Conservation (phyloP, 148 eudicot species). For the Rhododendron molle region DNA sequence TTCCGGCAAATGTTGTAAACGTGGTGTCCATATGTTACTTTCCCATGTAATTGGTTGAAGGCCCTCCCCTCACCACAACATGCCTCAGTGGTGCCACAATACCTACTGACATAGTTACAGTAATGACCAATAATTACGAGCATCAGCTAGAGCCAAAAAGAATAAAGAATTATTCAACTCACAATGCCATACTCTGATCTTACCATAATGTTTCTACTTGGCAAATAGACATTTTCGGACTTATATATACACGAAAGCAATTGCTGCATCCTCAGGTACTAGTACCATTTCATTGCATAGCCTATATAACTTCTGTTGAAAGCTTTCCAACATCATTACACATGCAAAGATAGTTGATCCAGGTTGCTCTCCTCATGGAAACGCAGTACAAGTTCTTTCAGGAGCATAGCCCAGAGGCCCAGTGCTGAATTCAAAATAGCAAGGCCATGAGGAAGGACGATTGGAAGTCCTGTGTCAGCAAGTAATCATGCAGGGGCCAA, state of each 20-base stretch:
- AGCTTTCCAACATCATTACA: conserved; percentile 28
- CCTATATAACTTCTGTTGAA: conserved; percentile 25
- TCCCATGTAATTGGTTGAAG: conserved; percentile 34
- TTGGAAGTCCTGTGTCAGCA: conserved; percentile 46
- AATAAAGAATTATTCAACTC: not conserved
- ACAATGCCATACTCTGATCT: not conserved
- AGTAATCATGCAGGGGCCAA: conserved; percentile 49
- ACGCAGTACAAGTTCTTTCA: conserved; percentile 34
- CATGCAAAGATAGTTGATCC: conserved; percentile 26
- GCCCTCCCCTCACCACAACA: conserved; percentile 44
- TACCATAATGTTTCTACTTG: conserved; percentile 31
- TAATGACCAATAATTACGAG: not conserved
- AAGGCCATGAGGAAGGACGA: conserved; percentile 48
- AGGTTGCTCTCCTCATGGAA: conserved; percentile 30
- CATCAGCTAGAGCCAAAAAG: not conserved
- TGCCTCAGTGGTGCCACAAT: conserved; percentile 38
- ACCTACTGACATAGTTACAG: conserved; percentile 6
- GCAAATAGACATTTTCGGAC: conserved; percentile 32
- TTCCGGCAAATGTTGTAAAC: conserved; percentile 32
- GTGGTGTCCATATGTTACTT: conserved; percentile 44
- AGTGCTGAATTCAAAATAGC: conserved; percentile 34
- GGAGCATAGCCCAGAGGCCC: conserved; percentile 37
- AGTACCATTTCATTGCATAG: conserved; percentile 24
- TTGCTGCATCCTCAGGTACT: conserved; percentile 25
- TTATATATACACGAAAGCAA: conserved; percentile 40